Percentiles rank a stretch among this genome's conserved stretches.
Conservation (phyloP, 129 eudicot genomes). For the sunflower (Helianthus annuus) region DNA sequence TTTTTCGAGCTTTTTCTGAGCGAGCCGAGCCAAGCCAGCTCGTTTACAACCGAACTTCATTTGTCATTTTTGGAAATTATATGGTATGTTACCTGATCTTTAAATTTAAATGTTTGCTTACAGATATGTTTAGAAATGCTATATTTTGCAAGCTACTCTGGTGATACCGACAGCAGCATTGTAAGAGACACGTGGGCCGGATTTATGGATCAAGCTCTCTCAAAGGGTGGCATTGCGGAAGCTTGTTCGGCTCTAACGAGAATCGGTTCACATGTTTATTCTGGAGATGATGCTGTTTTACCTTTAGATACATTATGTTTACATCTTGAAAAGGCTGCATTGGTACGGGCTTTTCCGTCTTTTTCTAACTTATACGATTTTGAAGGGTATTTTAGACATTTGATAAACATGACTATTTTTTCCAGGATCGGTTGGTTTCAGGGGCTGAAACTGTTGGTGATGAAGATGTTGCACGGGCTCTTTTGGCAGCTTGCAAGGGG, state of each 20-base stretch:
- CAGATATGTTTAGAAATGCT: constrained; percentile 96
- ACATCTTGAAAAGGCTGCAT: constrained; percentile 96
- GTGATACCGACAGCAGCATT: constrained; percentile 91
- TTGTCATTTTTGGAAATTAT: neutral
- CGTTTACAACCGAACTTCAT: too few species aligned
- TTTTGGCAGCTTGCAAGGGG: constrained; percentile 89
- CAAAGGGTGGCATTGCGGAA: constrained; percentile 90
- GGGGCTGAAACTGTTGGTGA: constrained; percentile 86
- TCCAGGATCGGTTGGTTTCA: constrained; percentile 71
- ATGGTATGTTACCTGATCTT: neutral
- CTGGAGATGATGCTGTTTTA: constrained; percentile 80
- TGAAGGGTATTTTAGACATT: too few species aligned
- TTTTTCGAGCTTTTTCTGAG: too few species aligned
- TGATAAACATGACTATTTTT: constrained; percentile 10
- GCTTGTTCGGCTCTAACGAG: constrained; percentile 92
- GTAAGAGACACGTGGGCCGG: constrained; percentile 92
- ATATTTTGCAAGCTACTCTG: constrained; percentile 90
- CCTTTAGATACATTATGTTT: constrained; percentile 89
- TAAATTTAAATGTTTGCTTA: constrained; percentile 16
- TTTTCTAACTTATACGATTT: neutral
- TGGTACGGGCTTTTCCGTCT: constrained; percentile 39
- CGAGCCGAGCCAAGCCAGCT: too few species aligned
- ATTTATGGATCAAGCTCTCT: constrained; percentile 90
- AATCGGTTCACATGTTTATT: constrained; percentile 82
- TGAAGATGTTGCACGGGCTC: constrained; percentile 94